These are phyloP conservation scores for Mycena epipterygia DNA, from an alignment of 768 basidiomycete genomes.

Conservation along the genomic window DNA sequence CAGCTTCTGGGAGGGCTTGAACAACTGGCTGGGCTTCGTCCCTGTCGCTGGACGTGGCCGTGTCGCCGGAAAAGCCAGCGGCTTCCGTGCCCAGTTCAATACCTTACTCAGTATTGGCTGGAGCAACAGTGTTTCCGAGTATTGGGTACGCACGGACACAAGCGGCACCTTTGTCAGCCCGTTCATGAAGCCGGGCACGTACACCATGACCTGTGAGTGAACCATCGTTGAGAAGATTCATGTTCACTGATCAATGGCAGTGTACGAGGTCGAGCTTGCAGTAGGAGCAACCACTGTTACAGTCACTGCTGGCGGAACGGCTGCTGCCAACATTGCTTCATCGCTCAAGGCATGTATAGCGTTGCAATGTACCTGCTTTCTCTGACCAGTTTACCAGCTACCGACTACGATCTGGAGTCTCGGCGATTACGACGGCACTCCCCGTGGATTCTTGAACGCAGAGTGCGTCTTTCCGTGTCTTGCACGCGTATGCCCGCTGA, in stretches of 20 bases:
- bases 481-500: not conserved
- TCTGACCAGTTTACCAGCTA: conserved; percentile 13
- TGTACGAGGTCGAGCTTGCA: conserved; percentile 54
- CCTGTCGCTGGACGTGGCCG: conserved; percentile 43
- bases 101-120: conserved; percentile 43
- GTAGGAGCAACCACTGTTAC: conserved; percentile 44
- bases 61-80: conserved; percentile 47
- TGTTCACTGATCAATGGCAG: conserved; percentile 24
- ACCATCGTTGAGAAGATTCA: not conserved
- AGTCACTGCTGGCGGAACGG: conserved; percentile 43
- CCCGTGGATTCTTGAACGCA: conserved; percentile 53
- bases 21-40: conserved; percentile 39
- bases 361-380: not conserved
- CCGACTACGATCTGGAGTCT: conserved; percentile 48
- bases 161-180: conserved; percentile 52
- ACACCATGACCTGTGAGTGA: conserved; percentile 55
- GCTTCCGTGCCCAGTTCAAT: conserved; percentile 40
- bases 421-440: conserved; percentile 54
- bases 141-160: conserved; percentile 50
- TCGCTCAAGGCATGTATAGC: not conserved
- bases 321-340: not conserved
- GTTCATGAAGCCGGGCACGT: conserved; percentile 60
- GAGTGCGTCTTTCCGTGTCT: conserved; percentile 42
- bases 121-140: conserved; percentile 47
- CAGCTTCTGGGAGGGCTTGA: conserved; percentile 48